Evolutionary conservation across 768 basidiomycete species (phyloP), one percentile per base, ranked within the genome.

Genomic region (Calocybe indica): DNA sequence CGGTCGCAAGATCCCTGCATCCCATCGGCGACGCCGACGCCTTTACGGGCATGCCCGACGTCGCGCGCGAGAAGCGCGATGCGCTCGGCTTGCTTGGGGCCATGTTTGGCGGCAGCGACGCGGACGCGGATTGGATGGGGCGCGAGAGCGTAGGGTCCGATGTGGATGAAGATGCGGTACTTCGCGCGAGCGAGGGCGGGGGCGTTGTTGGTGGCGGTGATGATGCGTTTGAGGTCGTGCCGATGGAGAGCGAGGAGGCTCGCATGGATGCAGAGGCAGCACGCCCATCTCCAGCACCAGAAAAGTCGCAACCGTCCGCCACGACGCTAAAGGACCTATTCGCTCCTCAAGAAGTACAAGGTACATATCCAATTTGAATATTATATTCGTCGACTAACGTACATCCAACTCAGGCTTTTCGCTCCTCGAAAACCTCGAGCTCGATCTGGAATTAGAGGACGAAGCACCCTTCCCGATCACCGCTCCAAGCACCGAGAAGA

Each of bases 391-490:
- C 13, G 5, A 0, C 33, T 13, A 5, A 35, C 11, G 12, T 13
- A 32, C 37, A 14, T 53, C 5, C 50, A 84, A 83, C 65, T 37
- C 22, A 22, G 78, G 78, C 13, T 91, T 91, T 63, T 89, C 89
- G 8, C 70, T 91, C n/a, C 70, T 90, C 4, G 76, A 75, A 0
- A 82, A 89, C 52, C 76, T 91, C 33, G 82, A 87, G 42, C 69
- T 90, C 14, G 88, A 90, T 50, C 68, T 82, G 31, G 85, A 85
- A 41, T 67, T 86, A 11, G 84, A 86, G 44, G 75, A 79, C n/a
- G 79, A 80, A 34, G 48, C 76, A 29, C 63, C 72, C 5, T 60
- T 46, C 55, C 3, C 34, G 56, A 0, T 45, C 46, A 39, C 37
- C 43, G 40, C 34, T n/a, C 12, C 3, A 36, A 13, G 40, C 29